Conservation (phyloP, 352 stramenopile species). For the Globisporangium apiculatum region DNA sequence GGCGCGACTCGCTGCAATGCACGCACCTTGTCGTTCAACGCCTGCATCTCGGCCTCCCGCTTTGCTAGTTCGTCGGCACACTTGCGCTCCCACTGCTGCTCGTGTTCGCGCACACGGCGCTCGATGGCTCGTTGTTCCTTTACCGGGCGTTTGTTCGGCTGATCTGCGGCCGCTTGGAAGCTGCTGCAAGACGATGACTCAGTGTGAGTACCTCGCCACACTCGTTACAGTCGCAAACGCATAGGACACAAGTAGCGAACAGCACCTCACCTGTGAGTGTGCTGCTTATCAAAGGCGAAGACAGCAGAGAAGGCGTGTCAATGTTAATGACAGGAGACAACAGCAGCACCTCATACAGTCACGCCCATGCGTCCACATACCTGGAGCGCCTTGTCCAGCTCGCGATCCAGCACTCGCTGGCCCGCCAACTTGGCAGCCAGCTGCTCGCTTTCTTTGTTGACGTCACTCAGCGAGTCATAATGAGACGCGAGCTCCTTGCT, state of each 20-base stretch:
- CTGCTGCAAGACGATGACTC: neutral
- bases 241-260: neutral
- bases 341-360: conserved; percentile 11
- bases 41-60: conserved; percentile 18
- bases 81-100: neutral
- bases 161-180: no score
- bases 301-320: neutral
- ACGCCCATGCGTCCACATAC: neutral
- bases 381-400: conserved; percentile 7
- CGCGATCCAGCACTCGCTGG: neutral
- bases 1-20: no score
- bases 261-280: neutral
- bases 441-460: conserved; percentile 2
- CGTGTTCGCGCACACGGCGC: neutral
- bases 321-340: neutral
- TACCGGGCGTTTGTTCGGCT: neutral
- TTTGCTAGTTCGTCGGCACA: conserved; percentile 69
- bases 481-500: conserved; percentile 1
- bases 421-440: conserved; percentile 5
- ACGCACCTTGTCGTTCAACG: conserved; percentile 79
- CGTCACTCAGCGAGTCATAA: conserved; percentile 2
- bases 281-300: neutral
- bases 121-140: neutral
- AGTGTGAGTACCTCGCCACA: neutral
- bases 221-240: neutral